Percentiles rank a stretch among this genome's conserved stretches.
Conservation (phyloP, 225 moss, liverwort and hornwort genomes). For the Antitrichia curtipendula region DNA sequence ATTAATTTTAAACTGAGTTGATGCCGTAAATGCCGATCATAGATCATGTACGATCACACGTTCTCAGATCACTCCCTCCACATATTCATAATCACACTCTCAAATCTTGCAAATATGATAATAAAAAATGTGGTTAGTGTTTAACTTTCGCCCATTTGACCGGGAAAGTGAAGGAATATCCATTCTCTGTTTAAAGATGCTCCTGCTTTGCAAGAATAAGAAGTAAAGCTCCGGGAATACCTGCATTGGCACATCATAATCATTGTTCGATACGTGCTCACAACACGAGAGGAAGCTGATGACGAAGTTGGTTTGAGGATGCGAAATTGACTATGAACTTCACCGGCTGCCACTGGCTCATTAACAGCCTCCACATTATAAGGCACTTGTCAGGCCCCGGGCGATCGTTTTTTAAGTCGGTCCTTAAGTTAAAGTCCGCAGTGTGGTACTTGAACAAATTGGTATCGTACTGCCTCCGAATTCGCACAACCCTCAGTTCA, state of each 20-base stretch:
- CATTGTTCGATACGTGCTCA: not conserved
- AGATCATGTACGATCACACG: not conserved
- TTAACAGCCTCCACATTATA: not conserved
- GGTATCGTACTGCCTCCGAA: not conserved
- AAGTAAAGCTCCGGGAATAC: not conserved
- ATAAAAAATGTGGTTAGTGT: not conserved
- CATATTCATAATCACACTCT: not conserved
- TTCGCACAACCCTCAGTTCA: not conserved
- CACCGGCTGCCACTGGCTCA: not conserved
- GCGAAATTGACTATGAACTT: not conserved
- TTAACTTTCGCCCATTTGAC: not conserved
- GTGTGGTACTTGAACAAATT: not conserved
- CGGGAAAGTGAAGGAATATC: not conserved
- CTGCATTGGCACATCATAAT: not conserved
- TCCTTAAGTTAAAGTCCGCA: not conserved
- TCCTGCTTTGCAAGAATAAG: not conserved
- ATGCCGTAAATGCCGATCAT: not conserved
- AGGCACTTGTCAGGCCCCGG: not conserved
- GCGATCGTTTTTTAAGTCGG: not conserved
- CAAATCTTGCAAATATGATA: not conserved
- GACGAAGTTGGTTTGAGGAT: not conserved
- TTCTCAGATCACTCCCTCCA: not conserved
- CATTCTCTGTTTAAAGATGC: not conserved
- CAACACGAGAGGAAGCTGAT: not conserved
- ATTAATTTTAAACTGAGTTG: not conserved